These are phyloP conservation scores for Ophiostoma sp. DNA, from an alignment of 2,329 filamentous ascomycete species.

Conservation along the genomic window DNA sequence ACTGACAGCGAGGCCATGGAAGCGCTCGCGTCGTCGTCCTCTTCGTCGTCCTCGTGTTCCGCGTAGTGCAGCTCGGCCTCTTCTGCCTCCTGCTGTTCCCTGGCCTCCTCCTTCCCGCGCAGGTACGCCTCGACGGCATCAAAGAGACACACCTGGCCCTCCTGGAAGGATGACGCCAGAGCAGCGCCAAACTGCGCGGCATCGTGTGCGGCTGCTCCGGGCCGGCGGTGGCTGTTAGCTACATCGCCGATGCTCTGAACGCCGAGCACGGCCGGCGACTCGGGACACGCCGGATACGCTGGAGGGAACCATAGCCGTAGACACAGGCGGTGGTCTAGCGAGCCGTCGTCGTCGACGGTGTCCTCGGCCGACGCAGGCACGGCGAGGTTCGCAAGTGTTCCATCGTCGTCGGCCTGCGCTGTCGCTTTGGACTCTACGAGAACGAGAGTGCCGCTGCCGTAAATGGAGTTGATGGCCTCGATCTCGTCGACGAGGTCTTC, in stretches of 20 bases:
- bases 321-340: slow-evolving; percentile 42
- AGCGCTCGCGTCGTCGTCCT: neutral
- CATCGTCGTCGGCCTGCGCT: slow-evolving; percentile 26
- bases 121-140: slow-evolving; percentile 77
- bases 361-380: slow-evolving; percentile 49
- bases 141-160: slow-evolving; percentile 78
- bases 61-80: slow-evolving; percentile 24
- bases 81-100: slow-evolving; percentile 24
- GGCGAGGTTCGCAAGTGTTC: slow-evolving; percentile 51
- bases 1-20: neutral
- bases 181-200: slow-evolving; percentile 64
- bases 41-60: neutral
- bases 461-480: slow-evolving; percentile 79
- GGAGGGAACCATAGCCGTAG: slow-evolving; percentile 62
- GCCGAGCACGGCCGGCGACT: slow-evolving; percentile 66
- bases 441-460: slow-evolving; percentile 60
- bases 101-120: slow-evolving; percentile 27
- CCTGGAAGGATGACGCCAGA: slow-evolving; percentile 60
- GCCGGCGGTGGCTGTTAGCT: slow-evolving; percentile 40
- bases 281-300: slow-evolving; percentile 60
- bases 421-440: slow-evolving; percentile 31
- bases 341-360: slow-evolving; percentile 29
- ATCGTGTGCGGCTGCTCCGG: slow-evolving; percentile 66
- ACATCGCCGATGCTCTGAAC: slow-evolving; percentile 70
- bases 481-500: slow-evolving; percentile 66